Conservation (phyloP, 192 early-diverging fungal genomes). For the Backusella circina region DNA sequence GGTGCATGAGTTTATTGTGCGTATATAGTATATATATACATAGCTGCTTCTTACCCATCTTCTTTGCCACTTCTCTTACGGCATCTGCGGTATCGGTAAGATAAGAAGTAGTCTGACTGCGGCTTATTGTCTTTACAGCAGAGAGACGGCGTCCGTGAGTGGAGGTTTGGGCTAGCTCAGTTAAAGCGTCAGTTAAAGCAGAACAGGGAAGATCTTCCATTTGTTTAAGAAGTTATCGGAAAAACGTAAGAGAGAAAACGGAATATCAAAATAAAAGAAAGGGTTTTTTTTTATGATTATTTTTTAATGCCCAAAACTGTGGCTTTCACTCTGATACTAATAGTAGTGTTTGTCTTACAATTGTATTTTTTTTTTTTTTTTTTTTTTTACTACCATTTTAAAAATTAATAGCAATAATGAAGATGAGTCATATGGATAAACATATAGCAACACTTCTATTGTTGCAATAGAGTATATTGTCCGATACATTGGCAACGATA, state of each 20-base stretch:
- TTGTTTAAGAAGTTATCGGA: not conserved
- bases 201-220: slow-evolving; percentile 2
- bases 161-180: not conserved
- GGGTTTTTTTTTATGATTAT: not conserved
- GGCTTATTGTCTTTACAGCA: not conserved
- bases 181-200: not conserved
- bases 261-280: not conserved
- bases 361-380: too few relatives aligned
- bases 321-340: too few relatives aligned
- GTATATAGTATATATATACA: too few relatives aligned
- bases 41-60: slow-evolving; percentile 1
- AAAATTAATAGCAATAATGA: too few relatives aligned
- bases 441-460: too few relatives aligned
- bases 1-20: too few relatives aligned
- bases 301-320: not conserved
- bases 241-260: not conserved
- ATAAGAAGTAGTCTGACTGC: not conserved
- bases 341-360: too few relatives aligned
- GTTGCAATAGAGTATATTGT: too few relatives aligned
- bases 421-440: too few relatives aligned
- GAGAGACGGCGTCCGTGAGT: not conserved
- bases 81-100: slow-evolving; percentile 13
- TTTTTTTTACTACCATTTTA: too few relatives aligned
- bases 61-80: slow-evolving; percentile 14
- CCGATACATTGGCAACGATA: too few relatives aligned